Percentiles rank a stretch among this genome's conserved stretches.
These are phyloP conservation scores for Tilletia setariae DNA, from an alignment of 1,284 basidiomycete species.

Conservation along the genomic window DNA sequence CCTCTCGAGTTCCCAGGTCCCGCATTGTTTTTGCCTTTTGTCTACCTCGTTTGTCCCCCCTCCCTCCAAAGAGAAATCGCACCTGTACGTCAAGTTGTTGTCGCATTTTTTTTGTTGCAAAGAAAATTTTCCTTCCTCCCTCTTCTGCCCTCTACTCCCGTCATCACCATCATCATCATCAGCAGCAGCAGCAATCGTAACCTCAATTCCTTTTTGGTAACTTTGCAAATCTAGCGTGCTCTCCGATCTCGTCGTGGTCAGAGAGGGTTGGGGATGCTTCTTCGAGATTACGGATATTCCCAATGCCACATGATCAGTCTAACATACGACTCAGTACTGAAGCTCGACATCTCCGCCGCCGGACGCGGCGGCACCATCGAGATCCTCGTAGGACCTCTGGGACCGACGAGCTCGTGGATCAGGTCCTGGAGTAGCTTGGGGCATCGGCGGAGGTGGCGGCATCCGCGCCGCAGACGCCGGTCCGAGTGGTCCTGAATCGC, in stretches of 20 bases:
- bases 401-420: neutral
- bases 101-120: too few species aligned
- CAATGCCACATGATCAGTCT: too few species aligned
- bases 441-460: neutral
- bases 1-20: too few species aligned
- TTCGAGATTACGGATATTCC: too few species aligned
- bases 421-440: slow-evolving; percentile 1
- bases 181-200: neutral
- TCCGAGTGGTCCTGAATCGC: too few species aligned
- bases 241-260: too few species aligned
- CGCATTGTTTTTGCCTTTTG: too few species aligned
- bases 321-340: slow-evolving; percentile 25
- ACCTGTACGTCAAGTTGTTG: too few species aligned
- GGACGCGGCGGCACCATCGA: slow-evolving; percentile 38
- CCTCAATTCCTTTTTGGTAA: neutral
- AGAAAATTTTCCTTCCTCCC: neutral
- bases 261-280: too few species aligned
- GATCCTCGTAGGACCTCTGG: slow-evolving; percentile 34
- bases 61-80: too few species aligned
- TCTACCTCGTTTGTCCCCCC: too few species aligned
- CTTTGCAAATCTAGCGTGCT: too few species aligned
- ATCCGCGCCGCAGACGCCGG: neutral
- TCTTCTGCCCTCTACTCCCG: slow-evolving; percentile 10
- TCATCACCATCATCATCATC: neutral
- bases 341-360: slow-evolving; percentile 24